These are phyloP conservation scores for Letharia columbiana DNA, from an alignment of 495 filamentous ascomycete species.

Conservation along the genomic window DNA sequence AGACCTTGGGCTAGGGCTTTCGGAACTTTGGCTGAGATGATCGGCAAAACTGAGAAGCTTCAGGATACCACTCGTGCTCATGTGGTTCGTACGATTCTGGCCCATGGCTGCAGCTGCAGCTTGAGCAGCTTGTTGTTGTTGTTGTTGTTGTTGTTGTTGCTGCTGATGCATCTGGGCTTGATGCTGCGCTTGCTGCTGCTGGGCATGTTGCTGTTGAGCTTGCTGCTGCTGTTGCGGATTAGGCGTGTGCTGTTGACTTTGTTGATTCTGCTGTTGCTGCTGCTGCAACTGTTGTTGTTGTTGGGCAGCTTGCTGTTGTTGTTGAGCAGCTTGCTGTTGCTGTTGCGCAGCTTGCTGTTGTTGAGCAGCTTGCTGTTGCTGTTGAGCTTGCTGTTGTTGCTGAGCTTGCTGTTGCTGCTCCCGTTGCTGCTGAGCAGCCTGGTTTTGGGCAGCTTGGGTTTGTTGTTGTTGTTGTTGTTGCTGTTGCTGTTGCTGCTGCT, in stretches of 20 bases:
- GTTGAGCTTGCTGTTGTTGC: slow-evolving; percentile 25
- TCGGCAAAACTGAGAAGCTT: slow-evolving; percentile 63
- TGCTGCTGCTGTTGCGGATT: slow-evolving; percentile 25
- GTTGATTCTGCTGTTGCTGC: slow-evolving; percentile 22
- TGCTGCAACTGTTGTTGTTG: slow-evolving; percentile 27
- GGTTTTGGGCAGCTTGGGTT: slow-evolving; percentile 3
- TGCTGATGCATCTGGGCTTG: slow-evolving; percentile 37
- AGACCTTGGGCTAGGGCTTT: slow-evolving; percentile 31
- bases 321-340: slow-evolving; percentile 12
- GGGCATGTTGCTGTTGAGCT: slow-evolving; percentile 32
- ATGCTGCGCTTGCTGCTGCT: slow-evolving; percentile 35
- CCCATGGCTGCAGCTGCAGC: slow-evolving; percentile 38
- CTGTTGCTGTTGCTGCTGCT: slow-evolving; percentile 26
- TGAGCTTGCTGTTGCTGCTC: slow-evolving; percentile 35
- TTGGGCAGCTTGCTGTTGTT: slow-evolving; percentile 22
- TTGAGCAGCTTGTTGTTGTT: slow-evolving; percentile 28
- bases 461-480: neutral
- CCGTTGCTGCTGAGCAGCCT: slow-evolving; percentile 21
- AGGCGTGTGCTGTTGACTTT: slow-evolving; percentile 6
- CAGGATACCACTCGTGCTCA: slow-evolving; percentile 52
- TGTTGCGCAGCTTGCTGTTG: slow-evolving; percentile 27
- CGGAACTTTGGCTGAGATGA: slow-evolving; percentile 55
- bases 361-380: slow-evolving; percentile 22
- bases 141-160: slow-evolving; percentile 37
- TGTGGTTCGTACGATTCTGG: slow-evolving; percentile 39